Base-by-base conservation (phyloP, 2,329 filamentous ascomycete genomes). In the Pestalotiopsis sp. region DNA sequence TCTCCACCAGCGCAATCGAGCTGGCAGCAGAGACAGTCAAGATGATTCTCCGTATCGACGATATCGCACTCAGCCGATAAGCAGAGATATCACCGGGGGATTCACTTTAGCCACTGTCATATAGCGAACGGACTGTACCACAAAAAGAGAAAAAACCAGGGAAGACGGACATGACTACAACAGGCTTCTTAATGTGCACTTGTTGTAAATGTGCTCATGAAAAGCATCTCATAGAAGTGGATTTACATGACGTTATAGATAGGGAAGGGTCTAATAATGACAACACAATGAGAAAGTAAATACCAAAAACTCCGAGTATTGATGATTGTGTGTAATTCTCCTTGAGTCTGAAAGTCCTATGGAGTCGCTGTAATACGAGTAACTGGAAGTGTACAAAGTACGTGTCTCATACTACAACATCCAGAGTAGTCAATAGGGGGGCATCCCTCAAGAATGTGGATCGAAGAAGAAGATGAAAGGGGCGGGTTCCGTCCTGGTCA, bases 21-120 rank as follows among this genome's bases (percentile, higher is more conserved):
- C 83, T 99, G 81, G 96, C 96, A 38, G 95, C 95, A 7, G 96
- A 99, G 88, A 99, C 96, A 70, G 96, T 98, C 76, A 99, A 98
- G 90, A 96, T 97, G 94, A 90, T 91, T 78, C 80, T 91, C 77
- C 86, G 89, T 79, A 90, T 91, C 82, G 89, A 91, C 78, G 89
- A 91, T 77, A 90, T 91, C 81, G 87, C 87, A 63, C 81, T 91
- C 79, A 89, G 85, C 76, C 85, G 89, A 82, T 90, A 87, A 77
- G 23, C n/a, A 36, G 36, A 25, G 59, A 49, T 4, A 61, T 36
- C 57, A 36, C 4, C n/a, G 17, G 23, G 23, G 23, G 11, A 59
- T 17, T 5, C 2, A 36, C 57, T 59, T 23, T 9, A 23, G 45
- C 45, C 17, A n/a, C 17, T 52, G 45, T 52, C 45, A 52, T 52